Evolutionary conservation across 768 basidiomycete species (phyloP), one percentile per base, ranked within the genome.

Genomic region (Tephrocybe rancida): DNA sequence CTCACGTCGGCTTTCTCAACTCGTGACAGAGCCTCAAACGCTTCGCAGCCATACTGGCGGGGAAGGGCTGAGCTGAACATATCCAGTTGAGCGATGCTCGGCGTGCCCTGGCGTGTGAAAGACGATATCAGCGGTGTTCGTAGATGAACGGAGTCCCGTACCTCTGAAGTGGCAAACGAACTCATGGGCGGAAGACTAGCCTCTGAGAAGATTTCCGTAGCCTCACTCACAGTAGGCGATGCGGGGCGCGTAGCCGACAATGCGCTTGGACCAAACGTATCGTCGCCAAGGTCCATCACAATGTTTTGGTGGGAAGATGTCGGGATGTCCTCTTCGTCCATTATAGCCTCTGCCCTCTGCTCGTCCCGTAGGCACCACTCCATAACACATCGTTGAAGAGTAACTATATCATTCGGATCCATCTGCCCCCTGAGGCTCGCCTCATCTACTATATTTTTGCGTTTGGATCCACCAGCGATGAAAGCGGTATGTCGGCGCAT

Each of bases 1-100:
- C 80, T 61, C 55, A 81, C 84, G 46, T 82, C 81, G 14, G 82
- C 65, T 61, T 84, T 85, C 57, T 81, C 79, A 7, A 82, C 44
- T 2, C 62, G 66, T 1, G 75, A 65, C 2, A 85, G 66, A 21
- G 60, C 60, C 53, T 81, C 78, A 54, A 80, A 82, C 3, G 71
- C 77, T 26, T 64, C 65, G 46, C 75, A 77, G 14, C 78, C 73
- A 3, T 58, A 50, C 27, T 72, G 74, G 11, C 60, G 68, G 21
- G 61, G 65, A 38, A 48, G 50, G 6, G 21, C 30, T 2, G 25
- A 25, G 42, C 21, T 42, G 38, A n/a, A 0, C 6, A 11, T 8
- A 39, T 44, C 38, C 18, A 26, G 10, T 19, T 47, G n/a, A 29
- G 44, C 26, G 27, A 26, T n/a, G 25, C 39, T 32, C n/a, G 46